Evolutionary conservation across 2,329 filamentous ascomycete genomes (phyloP), one percentile per base, ranked within the genome.

Genomic region (Monosporascus sp.): DNA sequence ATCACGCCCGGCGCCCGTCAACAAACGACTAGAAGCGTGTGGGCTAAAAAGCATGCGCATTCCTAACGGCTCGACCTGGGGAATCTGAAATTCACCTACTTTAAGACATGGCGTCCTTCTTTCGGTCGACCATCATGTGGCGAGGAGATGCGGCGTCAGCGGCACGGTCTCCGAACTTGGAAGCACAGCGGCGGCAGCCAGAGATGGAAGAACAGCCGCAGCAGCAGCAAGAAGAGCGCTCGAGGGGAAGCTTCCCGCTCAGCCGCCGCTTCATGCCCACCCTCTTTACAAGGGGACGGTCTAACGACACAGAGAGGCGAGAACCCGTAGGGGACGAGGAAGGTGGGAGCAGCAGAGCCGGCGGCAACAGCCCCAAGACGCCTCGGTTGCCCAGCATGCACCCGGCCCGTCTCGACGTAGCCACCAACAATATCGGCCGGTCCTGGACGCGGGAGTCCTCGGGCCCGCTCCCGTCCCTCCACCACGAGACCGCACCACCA

Each of bases 301-400:
- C 49, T 17, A 43, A 19, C n/a, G 52, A 47, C 44, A 48, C 37
- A 16, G 55, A 57, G 47, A 24, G 53, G 51, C 48, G 60, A 58
- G 37, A 48, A 52, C 52, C 54, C 37, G 47, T 48, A 20, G 16
- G 35, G 24, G 50, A 44, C 40, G 52, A 55, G 41, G 43, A 35
- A 35, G 51, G 35, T 37, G 51, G 55, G 41, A 37, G 35, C 22
- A 37, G 55, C 7, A 53, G 53, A 37, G 16, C 60, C 45, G 66
- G 65, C 22, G 68, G 67, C 19, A 70, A 75, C 47, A 76, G 72
- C 20, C 77, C 78, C 37, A 82, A 82, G 61, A 74, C 75, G 1
- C 75, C 78, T 2, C 68, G 69, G 3, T 71, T 75, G 48, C 63
- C 24, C 24, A 8, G 17, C 43, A 20, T 26, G 17, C 38, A 67